A percentile compares a stretch with the other conserved stretches of the same genome.
Conservation (phyloP, 139 green algal species). For the Volvox africanus region DNA sequence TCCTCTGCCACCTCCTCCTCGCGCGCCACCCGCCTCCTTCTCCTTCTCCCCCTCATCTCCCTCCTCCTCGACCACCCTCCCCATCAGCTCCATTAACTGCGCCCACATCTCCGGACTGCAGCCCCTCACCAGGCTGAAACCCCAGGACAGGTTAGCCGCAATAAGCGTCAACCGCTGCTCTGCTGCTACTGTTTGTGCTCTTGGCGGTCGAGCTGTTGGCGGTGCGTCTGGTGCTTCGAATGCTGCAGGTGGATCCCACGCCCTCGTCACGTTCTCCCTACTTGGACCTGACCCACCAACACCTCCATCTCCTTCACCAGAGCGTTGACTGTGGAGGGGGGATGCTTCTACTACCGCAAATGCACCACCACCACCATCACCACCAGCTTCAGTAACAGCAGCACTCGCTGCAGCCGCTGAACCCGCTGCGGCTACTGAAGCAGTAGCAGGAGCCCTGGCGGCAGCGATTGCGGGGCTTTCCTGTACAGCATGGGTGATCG, state of each 20-base stretch:
- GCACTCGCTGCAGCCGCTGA: too few species aligned
- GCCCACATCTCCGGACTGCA: slow-evolving; percentile 42
- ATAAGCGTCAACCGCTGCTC: background rate
- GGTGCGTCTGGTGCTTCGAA: too few species aligned
- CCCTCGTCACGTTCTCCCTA: too few species aligned
- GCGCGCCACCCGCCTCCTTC: background rate
- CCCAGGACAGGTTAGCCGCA: slow-evolving; percentile 68
- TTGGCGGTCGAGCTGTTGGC: too few species aligned
- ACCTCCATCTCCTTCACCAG: background rate
- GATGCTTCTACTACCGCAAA: too few species aligned
- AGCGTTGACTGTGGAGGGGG: too few species aligned
- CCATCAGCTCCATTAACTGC: slow-evolving; percentile 30
- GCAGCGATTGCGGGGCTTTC: too few species aligned
- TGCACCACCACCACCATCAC: too few species aligned
- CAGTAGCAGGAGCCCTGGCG: too few species aligned
- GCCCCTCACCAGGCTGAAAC: slow-evolving; percentile 57
- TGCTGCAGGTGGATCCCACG: background rate
- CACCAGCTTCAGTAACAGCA: too few species aligned
- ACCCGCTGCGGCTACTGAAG: too few species aligned
- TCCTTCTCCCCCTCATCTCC: background rate
- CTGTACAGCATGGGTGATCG: too few species aligned
- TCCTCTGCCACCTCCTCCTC: background rate
- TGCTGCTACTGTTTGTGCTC: background rate
- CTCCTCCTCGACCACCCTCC: background rate
- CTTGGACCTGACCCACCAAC: background rate